Evolutionary conservation across 208 protist species (phyloP).

Genomic region (Wallacemonas collosoma): DNA sequence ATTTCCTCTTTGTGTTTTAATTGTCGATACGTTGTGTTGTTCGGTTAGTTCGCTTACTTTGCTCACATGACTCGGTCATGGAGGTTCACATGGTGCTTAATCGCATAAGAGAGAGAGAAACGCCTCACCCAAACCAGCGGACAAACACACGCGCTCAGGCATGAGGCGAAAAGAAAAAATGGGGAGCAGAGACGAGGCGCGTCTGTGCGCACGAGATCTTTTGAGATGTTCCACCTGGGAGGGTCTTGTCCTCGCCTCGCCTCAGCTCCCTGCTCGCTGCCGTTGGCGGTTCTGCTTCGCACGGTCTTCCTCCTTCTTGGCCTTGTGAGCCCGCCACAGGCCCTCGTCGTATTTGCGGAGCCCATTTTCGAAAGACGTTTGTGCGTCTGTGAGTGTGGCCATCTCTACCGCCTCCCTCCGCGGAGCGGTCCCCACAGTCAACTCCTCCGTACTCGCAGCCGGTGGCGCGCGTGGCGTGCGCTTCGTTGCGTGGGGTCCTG

Average conservation of each 20-base stretch:
- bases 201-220: background rate
- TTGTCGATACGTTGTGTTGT: background rate
- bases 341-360: slow-evolving; percentile 66
- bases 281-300: slow-evolving; percentile 22
- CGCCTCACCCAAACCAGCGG: background rate
- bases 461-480: background rate
- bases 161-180: slow-evolving; percentile 8
- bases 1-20: too few relatives aligned
- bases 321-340: slow-evolving; percentile 51
- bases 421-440: slow-evolving; percentile 10
- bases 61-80: background rate
- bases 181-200: background rate
- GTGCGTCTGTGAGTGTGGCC: slow-evolving; percentile 42
- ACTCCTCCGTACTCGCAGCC: background rate
- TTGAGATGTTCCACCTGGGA: background rate
- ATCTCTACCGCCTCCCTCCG: slow-evolving; percentile 4
- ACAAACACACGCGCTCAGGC: background rate
- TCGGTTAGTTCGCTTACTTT: background rate
- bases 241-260: slow-evolving; percentile 11
- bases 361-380: slow-evolving; percentile 48
- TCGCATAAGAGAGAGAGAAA: background rate
- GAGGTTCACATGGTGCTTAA: background rate
- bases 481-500: slow-evolving; percentile 4
- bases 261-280: background rate
- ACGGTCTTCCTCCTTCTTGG: slow-evolving; percentile 27